Conservation (phyloP, 805 yeast genomes). For the Pichia scutulata region DNA sequence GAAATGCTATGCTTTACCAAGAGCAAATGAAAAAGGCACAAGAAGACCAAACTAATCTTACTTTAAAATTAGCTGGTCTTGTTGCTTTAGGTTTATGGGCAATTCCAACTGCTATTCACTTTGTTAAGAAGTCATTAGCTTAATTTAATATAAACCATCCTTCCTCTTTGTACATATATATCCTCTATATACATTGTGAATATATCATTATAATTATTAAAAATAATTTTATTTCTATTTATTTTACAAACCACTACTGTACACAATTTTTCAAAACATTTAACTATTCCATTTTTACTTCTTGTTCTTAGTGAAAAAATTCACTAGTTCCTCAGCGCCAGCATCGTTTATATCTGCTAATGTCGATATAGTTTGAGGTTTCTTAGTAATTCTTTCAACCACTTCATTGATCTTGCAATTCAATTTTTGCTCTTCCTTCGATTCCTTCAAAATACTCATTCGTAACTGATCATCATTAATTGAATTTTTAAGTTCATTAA, state of each 20-base stretch:
- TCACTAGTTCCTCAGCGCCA: background rate
- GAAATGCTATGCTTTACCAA: conserved; percentile 30
- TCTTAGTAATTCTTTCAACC: background rate
- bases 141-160: background rate
- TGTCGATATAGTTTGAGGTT: background rate
- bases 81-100: conserved; percentile 61
- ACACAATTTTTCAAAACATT: background rate
- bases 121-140: conserved; percentile 35
- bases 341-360: background rate
- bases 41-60: conserved; percentile 52
- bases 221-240: background rate
- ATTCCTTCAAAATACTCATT: background rate
- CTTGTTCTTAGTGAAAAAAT: background rate
- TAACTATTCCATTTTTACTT: background rate
- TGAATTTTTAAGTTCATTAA: background rate
- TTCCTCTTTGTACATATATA: background rate
- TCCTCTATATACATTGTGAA: background rate
- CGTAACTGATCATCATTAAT: background rate
- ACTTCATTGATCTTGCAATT: background rate
- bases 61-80: conserved; percentile 51
- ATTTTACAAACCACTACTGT: background rate
- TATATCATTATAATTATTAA: background rate
- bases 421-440: conserved; percentile 3
- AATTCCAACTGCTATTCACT: conserved; percentile 48
- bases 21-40: conserved; percentile 65